Conservation (phyloP, 495 filamentous ascomycete species). For the Podospora pseudoanserina region DNA sequence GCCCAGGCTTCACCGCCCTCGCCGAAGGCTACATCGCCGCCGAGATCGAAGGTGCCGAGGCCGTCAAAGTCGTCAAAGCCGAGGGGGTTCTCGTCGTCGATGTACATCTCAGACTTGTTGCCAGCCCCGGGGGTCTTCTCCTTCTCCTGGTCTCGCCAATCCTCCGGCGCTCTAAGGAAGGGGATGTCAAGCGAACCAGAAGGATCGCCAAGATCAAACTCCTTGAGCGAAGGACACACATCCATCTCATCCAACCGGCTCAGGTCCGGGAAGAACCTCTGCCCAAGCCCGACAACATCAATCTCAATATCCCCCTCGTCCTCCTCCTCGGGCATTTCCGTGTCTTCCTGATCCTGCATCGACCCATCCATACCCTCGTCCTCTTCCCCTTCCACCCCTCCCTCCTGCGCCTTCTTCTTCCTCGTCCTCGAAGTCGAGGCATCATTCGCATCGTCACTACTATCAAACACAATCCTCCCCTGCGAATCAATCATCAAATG, state of each 20-base stretch:
- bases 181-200: constrained; percentile 84
- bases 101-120: constrained; percentile 74
- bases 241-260: constrained; percentile 74
- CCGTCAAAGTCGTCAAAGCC: constrained; percentile 84
- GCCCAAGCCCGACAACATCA: constrained; percentile 67
- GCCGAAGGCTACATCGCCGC: constrained; percentile 63
- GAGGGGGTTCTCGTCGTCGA: constrained; percentile 71
- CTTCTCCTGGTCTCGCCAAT: constrained; percentile 67
- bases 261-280: constrained; percentile 85
- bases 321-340: constrained; percentile 33
- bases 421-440: constrained; percentile 38
- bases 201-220: constrained; percentile 81
- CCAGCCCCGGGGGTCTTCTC: constrained; percentile 48
- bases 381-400: constrained; percentile 48
- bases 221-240: constrained; percentile 92
- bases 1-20: constrained; percentile 75
- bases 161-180: constrained; percentile 84
- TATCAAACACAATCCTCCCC: constrained; percentile 95
- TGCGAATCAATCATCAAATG: constrained; percentile 88
- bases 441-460: constrained; percentile 85
- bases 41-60: constrained; percentile 72
- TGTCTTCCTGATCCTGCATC: constrained; percentile 14
- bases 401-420: constrained; percentile 43
- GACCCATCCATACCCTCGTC: constrained; percentile 45
- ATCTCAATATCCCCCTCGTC: constrained; percentile 61